Base-by-base conservation (phyloP, 805 yeast genomes). In the Zygotorulaspora danielsina region DNA sequence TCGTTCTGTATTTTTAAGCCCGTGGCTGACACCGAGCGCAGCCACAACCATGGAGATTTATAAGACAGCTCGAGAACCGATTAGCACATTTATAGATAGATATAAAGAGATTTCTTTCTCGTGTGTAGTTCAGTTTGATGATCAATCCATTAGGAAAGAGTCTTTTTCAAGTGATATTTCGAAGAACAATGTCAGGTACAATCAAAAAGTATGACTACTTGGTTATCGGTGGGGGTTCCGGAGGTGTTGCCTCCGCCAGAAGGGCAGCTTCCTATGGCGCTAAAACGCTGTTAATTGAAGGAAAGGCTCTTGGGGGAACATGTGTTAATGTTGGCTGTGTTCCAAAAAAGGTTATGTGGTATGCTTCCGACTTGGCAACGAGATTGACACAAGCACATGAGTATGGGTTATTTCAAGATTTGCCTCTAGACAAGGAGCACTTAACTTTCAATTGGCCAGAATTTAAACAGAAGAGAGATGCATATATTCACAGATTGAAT, bases 311-410 rank as follows among this genome's bases (percentile, higher is more conserved):
- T 66, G 98, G 98, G 43, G 99, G 99, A 19, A 93, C 98, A 29
- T 93, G 99, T 75, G 99, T 93, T 46, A 93, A 93, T 62, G 97
- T 90, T 31, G 99, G 99, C 15, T 93, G 99, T 73, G 98, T 93
- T 34, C 99, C 99, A 34, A 93, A 93, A 72, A 93, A 93, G 63
- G 87, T 93, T 32, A 89, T 93, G 97, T 93, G 98, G 98, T 82
- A 89, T 54, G 96, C 97, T 8, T 80, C 93, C 20, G 96, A 89
- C 54, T 66, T 86, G 62, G 97, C 97, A 13, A 75, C 76, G 47
- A 81, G 79, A 57, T 69, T 84, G 45, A 66, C 71, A 30, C 81
- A 85, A 34, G 95, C 95, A 45, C 69, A 75, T 49, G 86, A 83
- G 47, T 93, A 90, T 60, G 96, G 96, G 0, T 81, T 93, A 50